These are phyloP conservation scores for Vigna mungo DNA, from an alignment of 306 rosid genomes.

Conservation along the genomic window DNA sequence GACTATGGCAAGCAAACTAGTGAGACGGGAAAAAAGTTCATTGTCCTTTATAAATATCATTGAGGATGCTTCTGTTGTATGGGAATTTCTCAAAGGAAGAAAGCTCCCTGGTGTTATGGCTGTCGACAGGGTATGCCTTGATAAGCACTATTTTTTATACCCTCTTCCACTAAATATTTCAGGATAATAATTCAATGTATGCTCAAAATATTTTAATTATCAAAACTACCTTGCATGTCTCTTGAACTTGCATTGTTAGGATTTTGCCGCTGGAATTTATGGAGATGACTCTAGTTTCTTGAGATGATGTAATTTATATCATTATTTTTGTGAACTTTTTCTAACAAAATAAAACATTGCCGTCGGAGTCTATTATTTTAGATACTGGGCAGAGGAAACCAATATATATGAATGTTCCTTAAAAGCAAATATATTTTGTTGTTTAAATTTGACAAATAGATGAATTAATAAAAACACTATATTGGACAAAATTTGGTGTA, in stretches of 20 bases:
- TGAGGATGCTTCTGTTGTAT: conserved; percentile 79
- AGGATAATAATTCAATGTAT: conserved; percentile 8
- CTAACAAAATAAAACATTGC: neutral
- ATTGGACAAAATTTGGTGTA: neutral
- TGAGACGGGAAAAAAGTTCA: conserved; percentile 60
- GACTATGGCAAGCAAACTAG: conserved; percentile 60
- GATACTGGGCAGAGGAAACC: conserved; percentile 4
- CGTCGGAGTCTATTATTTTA: neutral
- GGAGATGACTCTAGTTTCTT: conserved; percentile 20
- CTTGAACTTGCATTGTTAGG: conserved; percentile 30
- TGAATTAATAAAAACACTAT: too few species aligned
- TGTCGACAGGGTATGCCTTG: conserved; percentile 70
- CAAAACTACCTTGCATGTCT: conserved; percentile 17
- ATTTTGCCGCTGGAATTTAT: conserved; percentile 8
- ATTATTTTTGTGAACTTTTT: neutral
- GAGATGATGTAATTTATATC: neutral
- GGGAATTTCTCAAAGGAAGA: conserved; percentile 94
- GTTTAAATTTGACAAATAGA: too few species aligned
- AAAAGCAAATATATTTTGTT: conserved; percentile 24
- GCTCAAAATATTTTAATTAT: conserved; percentile 20
- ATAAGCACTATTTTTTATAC: conserved; percentile 28
- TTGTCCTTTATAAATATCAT: conserved; percentile 53
- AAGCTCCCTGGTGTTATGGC: conserved; percentile 86
- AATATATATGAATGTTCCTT: conserved; percentile 33
- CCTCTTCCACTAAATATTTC: conserved; percentile 25